Evolutionary conservation across 305 asterid species (phyloP), one percentile per base, ranked within the genome.

Genomic region (Fraxinus dipetala): DNA sequence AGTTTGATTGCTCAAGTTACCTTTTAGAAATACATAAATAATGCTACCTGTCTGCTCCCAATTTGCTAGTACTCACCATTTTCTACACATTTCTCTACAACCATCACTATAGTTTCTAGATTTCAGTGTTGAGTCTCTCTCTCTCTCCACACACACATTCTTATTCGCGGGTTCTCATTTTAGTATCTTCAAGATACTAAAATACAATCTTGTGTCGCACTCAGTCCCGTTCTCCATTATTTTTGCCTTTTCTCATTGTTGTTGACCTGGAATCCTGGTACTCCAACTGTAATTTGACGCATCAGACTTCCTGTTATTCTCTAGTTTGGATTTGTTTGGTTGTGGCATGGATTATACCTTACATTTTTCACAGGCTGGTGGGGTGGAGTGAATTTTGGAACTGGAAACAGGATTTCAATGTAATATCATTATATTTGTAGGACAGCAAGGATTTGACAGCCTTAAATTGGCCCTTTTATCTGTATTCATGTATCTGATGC

Each of bases 61-160:
- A 16, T 48, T 79, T 75, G 83, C 80, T 28, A 59, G 4, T 26
- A 4, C 38, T 26, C 22, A 63, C 70, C 78, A 72, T 72, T 69
- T 72, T 76, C 76, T 80, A 48, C 35, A 69, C 61, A 80, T 65
- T 83, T 34, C 18, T 32, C 69, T 38, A 36, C 54, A 32, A 72
- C 81, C 45, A 13, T 22, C 31, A 75, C 76, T 31, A 38, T 72
- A 30, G 10, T 34, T 84, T 79, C 30, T 9, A 26, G 20, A 69
- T 13, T 13, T 38, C 18, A 11, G 18, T 26, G 34, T 51, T 78
- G 59, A n/a, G 5, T 11, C n/a, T 26, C 56, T 73, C 65, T 77
- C 34, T 36, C 45, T 38, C 34, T 18, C 79, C 10, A 1, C 45
- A 38, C 16, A 11, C 34, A 24, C 16, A 22, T 9, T 9, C 32